Evolutionary conservation across 129 eudicot genomes (phyloP).

Genomic region (Scalesia atractyloides): DNA sequence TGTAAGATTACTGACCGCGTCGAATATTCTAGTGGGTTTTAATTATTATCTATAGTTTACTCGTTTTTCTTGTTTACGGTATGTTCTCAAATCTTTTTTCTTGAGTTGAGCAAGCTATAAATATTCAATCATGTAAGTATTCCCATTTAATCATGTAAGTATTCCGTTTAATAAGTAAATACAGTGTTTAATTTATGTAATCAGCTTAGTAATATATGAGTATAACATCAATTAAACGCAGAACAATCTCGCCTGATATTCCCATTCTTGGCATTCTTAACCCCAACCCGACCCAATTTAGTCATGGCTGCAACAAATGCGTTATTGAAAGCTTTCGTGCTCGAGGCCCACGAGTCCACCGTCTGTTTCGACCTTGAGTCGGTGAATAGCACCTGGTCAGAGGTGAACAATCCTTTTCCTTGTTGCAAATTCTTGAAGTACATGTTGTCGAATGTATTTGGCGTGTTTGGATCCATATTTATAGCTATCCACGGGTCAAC

Average conservation of each 20-base stretch:
- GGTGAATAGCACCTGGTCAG: slow-evolving; percentile 74
- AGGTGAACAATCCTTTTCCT: slow-evolving; percentile 76
- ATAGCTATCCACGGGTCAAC: slow-evolving; percentile 74
- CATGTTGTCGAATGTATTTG: slow-evolving; percentile 66
- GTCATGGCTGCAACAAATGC: slow-evolving; percentile 68
- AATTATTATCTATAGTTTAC: slow-evolving; percentile 37
- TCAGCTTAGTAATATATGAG: not conserved
- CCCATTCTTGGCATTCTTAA: slow-evolving; percentile 67
- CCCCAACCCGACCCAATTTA: slow-evolving; percentile 79
- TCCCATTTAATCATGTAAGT: slow-evolving; percentile 4
- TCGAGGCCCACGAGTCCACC: slow-evolving; percentile 57
- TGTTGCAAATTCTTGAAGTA: slow-evolving; percentile 64
- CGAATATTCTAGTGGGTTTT: slow-evolving; percentile 38
- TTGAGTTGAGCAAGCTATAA: slow-evolving; percentile 27
- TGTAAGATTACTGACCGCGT: slow-evolving; percentile 46
- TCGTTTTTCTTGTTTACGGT: slow-evolving; percentile 23
- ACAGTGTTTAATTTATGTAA: not conserved
- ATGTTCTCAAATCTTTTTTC: slow-evolving; percentile 31
- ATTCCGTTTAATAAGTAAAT: not conserved
- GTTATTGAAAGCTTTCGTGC: slow-evolving; percentile 44
- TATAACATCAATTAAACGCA: slow-evolving; percentile 47
- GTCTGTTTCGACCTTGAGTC: slow-evolving; percentile 66
- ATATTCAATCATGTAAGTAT: slow-evolving; percentile 7
- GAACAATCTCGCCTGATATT: slow-evolving; percentile 73
- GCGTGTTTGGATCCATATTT: slow-evolving; percentile 76